Percentiles rank a stretch among this genome's conserved stretches.
phyloP scores from a whole-genome alignment of 306 rosid genomes.

The Abrus precatorius region DNA sequence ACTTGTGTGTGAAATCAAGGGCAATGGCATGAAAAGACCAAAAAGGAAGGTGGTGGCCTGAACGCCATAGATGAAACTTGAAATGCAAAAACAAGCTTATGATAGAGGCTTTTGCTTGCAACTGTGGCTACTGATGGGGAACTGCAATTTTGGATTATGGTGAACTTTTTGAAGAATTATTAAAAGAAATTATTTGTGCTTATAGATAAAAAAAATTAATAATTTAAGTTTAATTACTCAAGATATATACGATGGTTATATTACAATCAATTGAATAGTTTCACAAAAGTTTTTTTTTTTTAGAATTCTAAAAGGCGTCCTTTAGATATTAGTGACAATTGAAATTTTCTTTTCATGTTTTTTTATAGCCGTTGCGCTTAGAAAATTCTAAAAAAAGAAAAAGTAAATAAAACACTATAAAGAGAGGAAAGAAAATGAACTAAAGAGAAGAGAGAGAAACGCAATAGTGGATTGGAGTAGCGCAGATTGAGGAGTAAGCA shows the following conservation, averaged over 20 bases:
- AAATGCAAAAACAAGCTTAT: neutral
- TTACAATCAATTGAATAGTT: too few relatives aligned
- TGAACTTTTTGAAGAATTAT: too few relatives aligned
- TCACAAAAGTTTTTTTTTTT: too few relatives aligned
- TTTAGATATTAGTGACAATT: too few relatives aligned
- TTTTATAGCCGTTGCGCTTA: neutral
- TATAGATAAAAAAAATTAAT: too few relatives aligned
- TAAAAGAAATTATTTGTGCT: too few relatives aligned
- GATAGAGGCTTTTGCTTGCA: neutral
- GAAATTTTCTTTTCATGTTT: neutral
- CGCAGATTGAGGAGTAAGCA: constrained; percentile 48
- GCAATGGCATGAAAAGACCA: neutral
- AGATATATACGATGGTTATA: too few relatives aligned
- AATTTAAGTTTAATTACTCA: too few relatives aligned
- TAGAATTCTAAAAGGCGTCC: too few relatives aligned
- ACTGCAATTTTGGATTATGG: too few relatives aligned
- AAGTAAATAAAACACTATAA: neutral
- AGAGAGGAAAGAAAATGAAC: neutral
- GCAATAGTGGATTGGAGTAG: constrained; percentile 43
- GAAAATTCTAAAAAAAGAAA: constrained; percentile 15
- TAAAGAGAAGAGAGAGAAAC: neutral
- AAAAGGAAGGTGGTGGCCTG: neutral
- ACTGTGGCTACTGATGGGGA: too few relatives aligned
- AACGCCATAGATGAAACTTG: neutral
- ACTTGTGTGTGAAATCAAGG: neutral